Evolutionary conservation across 2,329 filamentous ascomycete species (phyloP).

Genomic region (Sclerotinia borealis): DNA sequence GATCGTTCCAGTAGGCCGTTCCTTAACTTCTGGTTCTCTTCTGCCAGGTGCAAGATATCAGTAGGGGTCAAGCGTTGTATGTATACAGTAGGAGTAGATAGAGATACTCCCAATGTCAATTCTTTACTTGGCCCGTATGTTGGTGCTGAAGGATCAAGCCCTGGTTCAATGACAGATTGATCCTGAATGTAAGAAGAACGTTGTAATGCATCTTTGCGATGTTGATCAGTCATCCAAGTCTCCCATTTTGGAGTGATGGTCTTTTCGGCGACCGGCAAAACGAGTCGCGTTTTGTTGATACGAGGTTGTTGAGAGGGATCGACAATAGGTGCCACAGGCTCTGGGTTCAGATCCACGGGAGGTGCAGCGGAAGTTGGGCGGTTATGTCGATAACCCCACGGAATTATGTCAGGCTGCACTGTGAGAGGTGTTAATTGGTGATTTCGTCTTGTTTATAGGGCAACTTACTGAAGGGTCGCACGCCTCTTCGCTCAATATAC

Average conservation of each 20-base stretch:
- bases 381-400: conserved; percentile 8
- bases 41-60: conserved; percentile 18
- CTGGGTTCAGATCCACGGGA: not conserved
- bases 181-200: conserved; percentile 20
- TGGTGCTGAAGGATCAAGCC: conserved; percentile 21
- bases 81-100: conserved; percentile 22
- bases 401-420: not conserved
- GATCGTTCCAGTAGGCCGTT: conserved; percentile 23
- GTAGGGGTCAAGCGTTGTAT: conserved; percentile 23
- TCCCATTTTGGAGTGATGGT: conserved; percentile 15
- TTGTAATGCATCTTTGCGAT: conserved; percentile 19
- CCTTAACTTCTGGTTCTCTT: conserved; percentile 23
- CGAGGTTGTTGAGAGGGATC: not conserved
- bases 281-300: conserved; percentile 19
- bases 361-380: not conserved
- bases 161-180: conserved; percentile 26
- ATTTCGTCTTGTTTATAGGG: not conserved
- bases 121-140: conserved; percentile 18
- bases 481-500: not conserved
- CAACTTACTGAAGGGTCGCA: not conserved
- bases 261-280: conserved; percentile 15
- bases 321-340: not conserved
- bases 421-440: not conserved
- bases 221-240: conserved; percentile 19
- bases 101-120: conserved; percentile 14